Evolutionary conservation across 2,329 filamentous ascomycete genomes (phyloP).

Genomic region (Polychaeton citri): DNA sequence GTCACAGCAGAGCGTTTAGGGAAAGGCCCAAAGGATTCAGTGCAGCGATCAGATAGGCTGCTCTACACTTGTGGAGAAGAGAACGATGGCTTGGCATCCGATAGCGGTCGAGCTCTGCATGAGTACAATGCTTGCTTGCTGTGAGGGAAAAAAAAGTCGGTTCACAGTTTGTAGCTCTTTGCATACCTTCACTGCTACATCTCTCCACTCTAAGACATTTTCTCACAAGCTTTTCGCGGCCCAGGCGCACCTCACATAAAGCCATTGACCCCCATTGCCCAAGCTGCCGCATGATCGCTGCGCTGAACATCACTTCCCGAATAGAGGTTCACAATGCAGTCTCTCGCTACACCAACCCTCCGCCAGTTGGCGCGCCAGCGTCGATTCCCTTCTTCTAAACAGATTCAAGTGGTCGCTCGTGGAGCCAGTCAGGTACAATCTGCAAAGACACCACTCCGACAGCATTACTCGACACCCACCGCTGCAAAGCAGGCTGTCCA

Average conservation of each 20-base stretch:
- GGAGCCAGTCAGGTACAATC: conserved; percentile 1
- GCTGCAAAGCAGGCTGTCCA: not conserved
- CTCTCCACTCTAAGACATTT: not conserved
- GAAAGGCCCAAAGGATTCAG: too few species aligned
- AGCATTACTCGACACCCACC: conserved; percentile 9
- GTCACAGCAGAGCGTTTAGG: too few species aligned
- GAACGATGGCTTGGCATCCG: not conserved
- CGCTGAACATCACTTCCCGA: conserved; percentile 1
- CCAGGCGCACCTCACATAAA: not conserved
- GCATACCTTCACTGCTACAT: not conserved
- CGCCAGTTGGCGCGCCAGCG: conserved; percentile 5
- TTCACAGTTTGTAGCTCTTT: not conserved
- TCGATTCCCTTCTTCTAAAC: conserved; percentile 1
- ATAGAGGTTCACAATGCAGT: conserved; percentile 3
- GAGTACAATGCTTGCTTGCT: not conserved
- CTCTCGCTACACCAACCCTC: conserved; percentile 5
- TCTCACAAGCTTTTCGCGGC: not conserved
- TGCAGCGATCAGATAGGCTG: too few species aligned
- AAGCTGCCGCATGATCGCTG: conserved; percentile 6
- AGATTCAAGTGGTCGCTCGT: not conserved
- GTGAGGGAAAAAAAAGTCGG: conserved; percentile 1
- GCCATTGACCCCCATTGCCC: not conserved
- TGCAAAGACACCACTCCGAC: not conserved
- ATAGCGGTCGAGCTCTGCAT: not conserved
- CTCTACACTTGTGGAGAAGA: too few species aligned